A percentile compares a stretch with the other conserved stretches of the same genome.
Conservation (phyloP, 2,329 filamentous ascomycete genomes). For the Pseudogymnoascus sp. region DNA sequence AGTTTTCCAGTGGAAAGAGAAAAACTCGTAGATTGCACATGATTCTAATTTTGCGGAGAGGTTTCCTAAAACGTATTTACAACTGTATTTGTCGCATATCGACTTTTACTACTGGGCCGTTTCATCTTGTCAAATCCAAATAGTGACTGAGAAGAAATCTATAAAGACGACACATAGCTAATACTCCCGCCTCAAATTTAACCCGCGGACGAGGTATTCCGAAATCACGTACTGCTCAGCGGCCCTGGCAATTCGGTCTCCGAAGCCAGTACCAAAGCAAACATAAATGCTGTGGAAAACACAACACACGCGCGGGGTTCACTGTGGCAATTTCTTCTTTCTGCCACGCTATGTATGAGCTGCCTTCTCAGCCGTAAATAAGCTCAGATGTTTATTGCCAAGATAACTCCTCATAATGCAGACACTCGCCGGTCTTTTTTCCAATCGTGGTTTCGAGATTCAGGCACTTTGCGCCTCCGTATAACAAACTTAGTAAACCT, state of each 20-base stretch:
- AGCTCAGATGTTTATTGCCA: not conserved
- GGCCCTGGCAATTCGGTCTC: not conserved
- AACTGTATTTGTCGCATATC: not conserved
- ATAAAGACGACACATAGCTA: conserved; percentile 3
- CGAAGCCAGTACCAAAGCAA: not conserved
- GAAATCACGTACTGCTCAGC: not conserved
- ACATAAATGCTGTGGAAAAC: not conserved
- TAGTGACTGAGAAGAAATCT: conserved; percentile 1
- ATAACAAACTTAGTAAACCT: conserved; percentile 68
- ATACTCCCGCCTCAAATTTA: not conserved
- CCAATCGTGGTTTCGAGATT: conserved; percentile 12
- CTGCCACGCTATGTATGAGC: conserved; percentile 8
- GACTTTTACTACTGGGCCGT: not conserved
- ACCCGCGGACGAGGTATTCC: conserved; percentile 4
- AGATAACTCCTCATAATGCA: conserved; percentile 25
- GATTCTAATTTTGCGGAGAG: not conserved
- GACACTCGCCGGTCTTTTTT: conserved; percentile 13
- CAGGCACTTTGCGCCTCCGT: conserved; percentile 2
- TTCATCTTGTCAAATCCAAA: not conserved
- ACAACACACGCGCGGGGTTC: not conserved
- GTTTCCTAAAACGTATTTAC: not conserved
- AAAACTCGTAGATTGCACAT: not conserved
- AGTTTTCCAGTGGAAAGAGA: not conserved
- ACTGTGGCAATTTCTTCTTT: not conserved
- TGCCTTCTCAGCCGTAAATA: not conserved